These are phyloP conservation scores for Didymosphaeria variabile DNA, from an alignment of 2,329 filamentous ascomycete genomes.

Conservation along the genomic window DNA sequence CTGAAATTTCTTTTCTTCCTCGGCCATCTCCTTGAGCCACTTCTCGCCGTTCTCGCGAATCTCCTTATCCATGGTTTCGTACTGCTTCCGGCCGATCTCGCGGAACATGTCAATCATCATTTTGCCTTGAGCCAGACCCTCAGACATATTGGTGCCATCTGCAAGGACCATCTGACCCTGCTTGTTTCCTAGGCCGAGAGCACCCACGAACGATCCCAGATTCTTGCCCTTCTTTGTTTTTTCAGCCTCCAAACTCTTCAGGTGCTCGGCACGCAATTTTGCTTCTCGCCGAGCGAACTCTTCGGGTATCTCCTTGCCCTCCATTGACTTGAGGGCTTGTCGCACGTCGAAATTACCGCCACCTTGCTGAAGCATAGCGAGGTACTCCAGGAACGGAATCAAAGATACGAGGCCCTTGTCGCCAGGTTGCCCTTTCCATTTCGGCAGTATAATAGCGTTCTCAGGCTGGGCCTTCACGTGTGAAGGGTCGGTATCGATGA, in stretches of 20 bases:
- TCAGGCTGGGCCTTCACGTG: constrained; percentile 93
- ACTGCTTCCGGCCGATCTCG: constrained; percentile 89
- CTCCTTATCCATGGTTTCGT: constrained; percentile 87
- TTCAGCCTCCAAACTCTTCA: constrained; percentile 77
- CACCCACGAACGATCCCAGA: constrained; percentile 72
- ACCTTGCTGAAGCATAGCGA: constrained; percentile 77
- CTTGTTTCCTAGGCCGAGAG: constrained; percentile 78
- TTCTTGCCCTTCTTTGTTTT: constrained; percentile 68
- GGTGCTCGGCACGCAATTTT: constrained; percentile 83
- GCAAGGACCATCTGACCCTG: constrained; percentile 63
- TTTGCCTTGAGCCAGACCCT: constrained; percentile 90
- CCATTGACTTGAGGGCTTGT: constrained; percentile 84
- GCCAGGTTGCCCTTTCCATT: constrained; percentile 84
- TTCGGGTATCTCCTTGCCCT: constrained; percentile 85
- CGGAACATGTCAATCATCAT: constrained; percentile 96
- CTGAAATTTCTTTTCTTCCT: constrained; percentile 85
- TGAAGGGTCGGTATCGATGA: constrained; percentile 84
- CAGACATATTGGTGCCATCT: constrained; percentile 66
- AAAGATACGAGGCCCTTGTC: constrained; percentile 88
- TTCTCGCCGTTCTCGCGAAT: constrained; percentile 93
- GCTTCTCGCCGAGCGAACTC: constrained; percentile 92
- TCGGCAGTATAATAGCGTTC: constrained; percentile 90
- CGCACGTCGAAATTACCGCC: constrained; percentile 82
- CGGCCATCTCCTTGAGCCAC: constrained; percentile 94
- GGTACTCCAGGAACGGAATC: constrained; percentile 97